Evolutionary conservation across 2,329 filamentous ascomycete genomes (phyloP).

Genomic region (Fusarium oligoseptatum): DNA sequence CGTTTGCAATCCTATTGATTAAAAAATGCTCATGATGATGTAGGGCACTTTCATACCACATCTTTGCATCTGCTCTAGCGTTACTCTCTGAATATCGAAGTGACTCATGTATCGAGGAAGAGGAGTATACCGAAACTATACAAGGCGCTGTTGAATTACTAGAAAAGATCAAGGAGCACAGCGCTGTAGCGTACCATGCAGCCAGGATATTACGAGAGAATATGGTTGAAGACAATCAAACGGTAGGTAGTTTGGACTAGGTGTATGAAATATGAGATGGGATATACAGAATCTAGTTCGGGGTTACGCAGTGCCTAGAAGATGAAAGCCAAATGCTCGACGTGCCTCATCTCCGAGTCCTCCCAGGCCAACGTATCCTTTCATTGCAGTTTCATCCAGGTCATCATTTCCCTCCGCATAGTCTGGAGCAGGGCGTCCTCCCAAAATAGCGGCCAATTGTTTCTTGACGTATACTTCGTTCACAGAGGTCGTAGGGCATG

Average conservation of each 20-base stretch:
- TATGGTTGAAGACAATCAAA: neutral
- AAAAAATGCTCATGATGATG: neutral
- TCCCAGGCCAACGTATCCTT: slow-evolving; percentile 28
- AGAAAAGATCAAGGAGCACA: neutral
- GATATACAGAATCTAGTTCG: neutral
- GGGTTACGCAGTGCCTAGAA: neutral
- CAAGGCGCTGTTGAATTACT: neutral
- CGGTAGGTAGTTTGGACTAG: neutral
- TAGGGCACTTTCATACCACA: neutral
- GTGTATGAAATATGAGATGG: neutral
- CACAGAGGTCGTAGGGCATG: slow-evolving; percentile 51
- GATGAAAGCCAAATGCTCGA: slow-evolving; percentile 23
- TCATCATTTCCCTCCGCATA: slow-evolving; percentile 9
- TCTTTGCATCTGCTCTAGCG: neutral
- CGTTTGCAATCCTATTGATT: neutral
- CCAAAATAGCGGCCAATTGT: slow-evolving; percentile 27
- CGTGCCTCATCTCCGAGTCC: slow-evolving; percentile 13
- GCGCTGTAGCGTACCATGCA: neutral
- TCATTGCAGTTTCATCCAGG: slow-evolving; percentile 22
- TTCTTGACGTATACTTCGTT: slow-evolving; percentile 42
- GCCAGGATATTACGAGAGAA: neutral
- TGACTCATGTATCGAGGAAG: neutral
- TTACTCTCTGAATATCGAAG: neutral
- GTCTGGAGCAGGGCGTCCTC: slow-evolving; percentile 18
- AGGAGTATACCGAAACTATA: neutral